These are phyloP conservation scores for Austroboletus niveus DNA, from an alignment of 1,284 basidiomycete species.

Conservation along the genomic window DNA sequence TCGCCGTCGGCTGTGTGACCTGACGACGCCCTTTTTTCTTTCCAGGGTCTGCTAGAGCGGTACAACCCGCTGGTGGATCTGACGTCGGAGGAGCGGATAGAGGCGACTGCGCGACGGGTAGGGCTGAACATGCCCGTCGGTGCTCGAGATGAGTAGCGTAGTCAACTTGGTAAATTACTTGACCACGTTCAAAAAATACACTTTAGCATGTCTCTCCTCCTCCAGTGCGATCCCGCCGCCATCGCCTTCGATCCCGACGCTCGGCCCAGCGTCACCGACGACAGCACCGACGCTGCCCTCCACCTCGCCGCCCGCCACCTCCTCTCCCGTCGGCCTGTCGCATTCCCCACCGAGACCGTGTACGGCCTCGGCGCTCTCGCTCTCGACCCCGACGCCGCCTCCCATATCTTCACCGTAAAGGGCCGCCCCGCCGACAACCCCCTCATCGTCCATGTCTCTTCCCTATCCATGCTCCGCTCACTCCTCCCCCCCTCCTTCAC, in stretches of 20 bases:
- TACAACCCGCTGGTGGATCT: conserved; percentile 87
- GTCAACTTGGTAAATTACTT: not conserved
- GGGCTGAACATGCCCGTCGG: conserved; percentile 71
- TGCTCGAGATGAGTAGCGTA: conserved; percentile 13
- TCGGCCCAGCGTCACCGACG: conserved; percentile 43
- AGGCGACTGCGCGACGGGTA: conserved; percentile 83
- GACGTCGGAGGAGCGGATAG: conserved; percentile 74
- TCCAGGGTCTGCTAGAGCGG: conserved; percentile 69
- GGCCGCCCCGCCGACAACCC: conserved; percentile 96
- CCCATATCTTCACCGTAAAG: conserved; percentile 86
- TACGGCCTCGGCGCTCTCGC: conserved; percentile 95
- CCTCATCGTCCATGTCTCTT: conserved; percentile 95
- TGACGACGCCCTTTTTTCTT: not conserved
- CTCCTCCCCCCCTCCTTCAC: conserved; percentile 67
- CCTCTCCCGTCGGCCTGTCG: conserved; percentile 56
- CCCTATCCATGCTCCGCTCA: conserved; percentile 73
- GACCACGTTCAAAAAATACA: not conserved
- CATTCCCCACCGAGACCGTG: conserved; percentile 97
- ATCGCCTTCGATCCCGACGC: conserved; percentile 49
- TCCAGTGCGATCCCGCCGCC: conserved; percentile 54
- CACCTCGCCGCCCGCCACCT: conserved; percentile 50
- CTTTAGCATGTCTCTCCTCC: conserved; percentile 24
- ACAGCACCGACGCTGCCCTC: conserved; percentile 46
- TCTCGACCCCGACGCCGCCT: conserved; percentile 61
- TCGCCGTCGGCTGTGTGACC: not conserved